Conservation (phyloP, 345 rosid genomes). For the Laguncularia racemosa region DNA sequence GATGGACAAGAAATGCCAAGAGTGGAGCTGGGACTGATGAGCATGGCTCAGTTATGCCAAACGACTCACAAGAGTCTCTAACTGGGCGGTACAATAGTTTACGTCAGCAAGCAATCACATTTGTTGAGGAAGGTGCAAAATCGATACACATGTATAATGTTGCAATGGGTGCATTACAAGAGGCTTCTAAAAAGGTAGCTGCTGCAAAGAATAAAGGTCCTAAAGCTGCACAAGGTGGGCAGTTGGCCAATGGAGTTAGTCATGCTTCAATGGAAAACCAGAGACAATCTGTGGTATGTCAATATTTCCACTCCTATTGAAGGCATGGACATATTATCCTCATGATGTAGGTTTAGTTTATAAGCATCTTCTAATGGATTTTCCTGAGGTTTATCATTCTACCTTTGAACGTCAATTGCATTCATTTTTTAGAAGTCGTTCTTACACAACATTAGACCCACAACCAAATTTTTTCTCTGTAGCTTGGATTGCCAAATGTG, state of each 20-base stretch:
- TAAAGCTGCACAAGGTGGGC: constrained; percentile 22
- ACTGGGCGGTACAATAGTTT: constrained; percentile 52
- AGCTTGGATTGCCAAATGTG: too few relatives aligned
- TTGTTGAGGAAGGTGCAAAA: constrained; percentile 78
- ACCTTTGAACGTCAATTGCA: too few relatives aligned
- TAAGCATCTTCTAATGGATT: neutral
- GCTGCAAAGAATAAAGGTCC: constrained; percentile 33
- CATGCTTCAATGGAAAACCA: constrained; percentile 32
- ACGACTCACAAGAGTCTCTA: constrained; percentile 39
- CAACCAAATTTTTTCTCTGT: too few relatives aligned
- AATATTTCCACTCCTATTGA: neutral
- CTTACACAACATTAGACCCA: too few relatives aligned
- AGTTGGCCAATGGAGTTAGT: constrained; percentile 32
- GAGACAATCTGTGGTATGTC: constrained; percentile 43
- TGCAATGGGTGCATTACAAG: constrained; percentile 65
- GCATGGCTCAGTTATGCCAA: constrained; percentile 27
- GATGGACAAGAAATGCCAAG: constrained; percentile 83
- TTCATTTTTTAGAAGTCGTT: too few relatives aligned
- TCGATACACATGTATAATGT: constrained; percentile 58
- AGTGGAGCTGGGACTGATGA: constrained; percentile 31
- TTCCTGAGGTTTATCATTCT: neutral
- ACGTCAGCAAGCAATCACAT: constrained; percentile 68
- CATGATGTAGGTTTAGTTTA: neutral
- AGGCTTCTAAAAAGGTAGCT: constrained; percentile 60
- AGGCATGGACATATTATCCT: neutral